Conservation (phyloP, 176 grass and related monocot species). For the Carex kokanica region DNA sequence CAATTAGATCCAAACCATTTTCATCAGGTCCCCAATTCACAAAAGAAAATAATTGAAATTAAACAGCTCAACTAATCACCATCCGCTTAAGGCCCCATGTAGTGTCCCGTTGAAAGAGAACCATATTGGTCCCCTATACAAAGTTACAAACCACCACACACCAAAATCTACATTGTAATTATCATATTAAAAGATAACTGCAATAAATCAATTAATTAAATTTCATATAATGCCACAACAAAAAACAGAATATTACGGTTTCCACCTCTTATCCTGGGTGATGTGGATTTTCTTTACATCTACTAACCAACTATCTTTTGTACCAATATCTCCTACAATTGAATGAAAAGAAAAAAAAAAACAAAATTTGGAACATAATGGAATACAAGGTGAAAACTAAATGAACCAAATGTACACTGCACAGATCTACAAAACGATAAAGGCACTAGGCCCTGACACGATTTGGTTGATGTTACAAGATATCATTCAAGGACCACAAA, state of each 20-base stretch:
- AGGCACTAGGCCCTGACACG: constrained; percentile 45
- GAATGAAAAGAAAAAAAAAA: not conserved
- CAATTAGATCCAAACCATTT: constrained; percentile 25
- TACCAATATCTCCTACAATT: constrained; percentile 27
- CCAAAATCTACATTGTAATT: not conserved
- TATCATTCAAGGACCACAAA: constrained; percentile 41
- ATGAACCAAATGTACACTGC: constrained; percentile 47
- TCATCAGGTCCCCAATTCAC: constrained; percentile 3
- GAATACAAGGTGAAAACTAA: constrained; percentile 31
- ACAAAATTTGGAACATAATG: constrained; percentile 34
- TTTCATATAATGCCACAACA: constrained; percentile 3
- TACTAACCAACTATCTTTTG: constrained; percentile 16
- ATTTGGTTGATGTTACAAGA: constrained; percentile 39
- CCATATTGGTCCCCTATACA: constrained; percentile 11
- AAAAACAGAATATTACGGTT: not conserved
- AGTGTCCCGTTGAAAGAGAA: not conserved
- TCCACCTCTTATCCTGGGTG: constrained; percentile 1
- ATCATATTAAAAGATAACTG: not conserved
- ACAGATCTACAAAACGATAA: constrained; percentile 52
- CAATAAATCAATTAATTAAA: constrained; percentile 13
- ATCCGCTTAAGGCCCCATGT: not conserved
- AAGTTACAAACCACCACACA: not conserved
- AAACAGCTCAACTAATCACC: constrained; percentile 24
- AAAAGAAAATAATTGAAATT: constrained; percentile 15
- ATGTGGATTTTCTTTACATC: constrained; percentile 23